Evolutionary conservation across 2,329 filamentous ascomycete genomes (phyloP).

Genomic region (Ramularia collo-cygni): DNA sequence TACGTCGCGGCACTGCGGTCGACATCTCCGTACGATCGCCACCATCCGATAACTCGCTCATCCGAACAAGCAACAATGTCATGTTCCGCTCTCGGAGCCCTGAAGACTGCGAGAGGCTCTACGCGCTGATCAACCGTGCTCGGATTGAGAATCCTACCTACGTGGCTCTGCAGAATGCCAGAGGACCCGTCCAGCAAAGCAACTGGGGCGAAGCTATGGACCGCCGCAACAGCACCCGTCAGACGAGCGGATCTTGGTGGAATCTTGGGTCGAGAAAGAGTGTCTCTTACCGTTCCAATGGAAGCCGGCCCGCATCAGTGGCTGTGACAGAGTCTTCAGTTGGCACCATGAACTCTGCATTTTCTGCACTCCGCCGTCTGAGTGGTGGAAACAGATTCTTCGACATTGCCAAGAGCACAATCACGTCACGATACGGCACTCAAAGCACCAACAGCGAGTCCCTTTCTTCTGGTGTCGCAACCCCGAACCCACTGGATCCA

Average conservation of each 20-base stretch:
- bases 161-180: conserved; percentile 67
- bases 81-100: conserved; percentile 78
- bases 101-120: conserved; percentile 73
- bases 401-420: conserved; percentile 73
- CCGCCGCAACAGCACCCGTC: conserved; percentile 41
- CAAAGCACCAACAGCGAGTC: conserved; percentile 53
- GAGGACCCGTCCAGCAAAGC: conserved; percentile 48
- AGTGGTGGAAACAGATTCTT: conserved; percentile 65
- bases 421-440: conserved; percentile 52
- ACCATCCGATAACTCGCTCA: conserved; percentile 63
- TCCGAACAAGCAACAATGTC: conserved; percentile 67
- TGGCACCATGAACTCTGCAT: conserved; percentile 70
- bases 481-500: conserved; percentile 27
- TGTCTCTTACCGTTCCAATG: conserved; percentile 49
- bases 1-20: conserved; percentile 82
- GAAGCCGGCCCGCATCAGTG: conserved; percentile 47
- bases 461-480: conserved; percentile 41
- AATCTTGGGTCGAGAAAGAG: conserved; percentile 48
- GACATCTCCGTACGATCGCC: conserved; percentile 92
- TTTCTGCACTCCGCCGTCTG: conserved; percentile 69
- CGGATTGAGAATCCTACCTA: conserved; percentile 91
- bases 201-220: conserved; percentile 48
- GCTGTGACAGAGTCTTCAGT: conserved; percentile 69
- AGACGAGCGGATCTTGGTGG: conserved; percentile 42
- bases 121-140: conserved; percentile 77